Evolutionary conservation across 2,329 filamentous ascomycete genomes (phyloP).

Genomic region (Aspergillus persii): DNA sequence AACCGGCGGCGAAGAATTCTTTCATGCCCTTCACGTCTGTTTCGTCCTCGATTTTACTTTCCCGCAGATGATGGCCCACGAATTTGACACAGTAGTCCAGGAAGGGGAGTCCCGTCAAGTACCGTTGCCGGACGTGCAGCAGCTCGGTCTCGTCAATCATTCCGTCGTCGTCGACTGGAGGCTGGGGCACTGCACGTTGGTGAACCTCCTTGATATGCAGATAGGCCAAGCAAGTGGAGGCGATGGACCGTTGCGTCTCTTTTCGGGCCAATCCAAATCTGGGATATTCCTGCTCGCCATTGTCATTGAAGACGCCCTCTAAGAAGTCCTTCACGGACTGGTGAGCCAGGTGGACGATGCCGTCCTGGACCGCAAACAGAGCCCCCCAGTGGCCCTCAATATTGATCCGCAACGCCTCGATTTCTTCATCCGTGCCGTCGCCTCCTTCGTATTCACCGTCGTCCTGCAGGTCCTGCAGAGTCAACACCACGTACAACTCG

Average conservation of each 20-base stretch:
- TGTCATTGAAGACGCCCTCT: no score
- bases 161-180: neutral
- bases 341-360: neutral
- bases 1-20: neutral
- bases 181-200: neutral
- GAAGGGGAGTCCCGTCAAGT: neutral
- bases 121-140: neutral
- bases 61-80: neutral
- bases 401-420: no score
- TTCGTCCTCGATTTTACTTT: neutral
- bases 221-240: neutral
- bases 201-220: neutral
- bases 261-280: neutral
- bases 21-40: neutral
- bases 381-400: neutral
- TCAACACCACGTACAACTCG: neutral
- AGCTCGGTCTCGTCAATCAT: neutral
- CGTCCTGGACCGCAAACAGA: neutral
- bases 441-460: neutral
- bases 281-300: no score
- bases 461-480: slow-evolving; percentile 1
- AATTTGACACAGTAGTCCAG: neutral
- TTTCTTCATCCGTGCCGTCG: no score
- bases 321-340: slow-evolving; percentile 4
- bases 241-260: neutral